Evolutionary conservation across 2,329 filamentous ascomycete genomes (phyloP).

Genomic region (Colletotrichum shisoi): DNA sequence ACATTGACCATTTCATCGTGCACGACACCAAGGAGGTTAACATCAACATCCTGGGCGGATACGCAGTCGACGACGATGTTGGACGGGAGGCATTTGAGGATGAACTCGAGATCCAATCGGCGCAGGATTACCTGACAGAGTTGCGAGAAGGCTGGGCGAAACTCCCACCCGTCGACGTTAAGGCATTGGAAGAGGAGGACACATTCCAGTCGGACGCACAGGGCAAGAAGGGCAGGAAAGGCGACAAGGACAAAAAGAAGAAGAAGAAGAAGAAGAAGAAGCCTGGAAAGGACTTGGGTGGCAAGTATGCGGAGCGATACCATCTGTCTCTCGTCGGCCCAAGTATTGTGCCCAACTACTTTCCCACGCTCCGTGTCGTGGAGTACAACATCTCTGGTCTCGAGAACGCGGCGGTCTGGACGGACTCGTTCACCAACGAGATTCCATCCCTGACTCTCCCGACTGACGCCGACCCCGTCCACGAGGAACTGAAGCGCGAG

Average conservation of each 20-base stretch:
- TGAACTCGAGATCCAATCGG: constrained; percentile 70
- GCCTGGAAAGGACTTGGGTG: constrained; percentile 69
- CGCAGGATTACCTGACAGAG: constrained; percentile 80
- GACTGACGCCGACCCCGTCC: constrained; percentile 37
- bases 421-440: constrained; percentile 43
- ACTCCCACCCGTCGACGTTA: constrained; percentile 65
- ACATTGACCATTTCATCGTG: constrained; percentile 95
- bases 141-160: constrained; percentile 80
- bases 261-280: constrained; percentile 63
- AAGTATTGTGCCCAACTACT: constrained; percentile 92
- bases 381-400: constrained; percentile 91
- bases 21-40: constrained; percentile 83
- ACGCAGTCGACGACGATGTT: constrained; percentile 41
- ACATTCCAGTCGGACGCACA: constrained; percentile 41
- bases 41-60: constrained; percentile 56
- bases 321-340: constrained; percentile 81
- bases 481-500: constrained; percentile 46
- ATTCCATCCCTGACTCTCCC: constrained; percentile 7
- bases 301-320: constrained; percentile 84
- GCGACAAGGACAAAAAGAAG: constrained; percentile 54
- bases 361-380: constrained; percentile 86
- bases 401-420: constrained; percentile 63
- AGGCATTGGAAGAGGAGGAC: constrained; percentile 36
- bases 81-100: constrained; percentile 55
- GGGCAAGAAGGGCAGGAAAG: constrained; percentile 50